Evolutionary conservation across 192 early-diverging fungal genomes (phyloP).

Genomic region (Podila verticillata): DNA sequence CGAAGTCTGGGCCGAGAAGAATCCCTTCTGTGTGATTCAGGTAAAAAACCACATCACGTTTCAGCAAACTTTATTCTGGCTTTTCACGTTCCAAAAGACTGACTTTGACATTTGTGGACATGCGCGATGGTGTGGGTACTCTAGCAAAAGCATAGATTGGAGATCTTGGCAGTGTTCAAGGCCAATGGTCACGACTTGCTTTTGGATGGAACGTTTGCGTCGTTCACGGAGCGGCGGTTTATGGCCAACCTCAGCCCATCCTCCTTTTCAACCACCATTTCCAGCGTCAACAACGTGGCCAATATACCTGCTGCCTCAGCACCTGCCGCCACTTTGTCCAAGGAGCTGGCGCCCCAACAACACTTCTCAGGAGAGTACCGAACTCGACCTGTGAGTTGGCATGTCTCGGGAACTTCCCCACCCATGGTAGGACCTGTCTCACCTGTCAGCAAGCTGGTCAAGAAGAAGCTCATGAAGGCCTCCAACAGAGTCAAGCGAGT

Average conservation of each 20-base stretch:
- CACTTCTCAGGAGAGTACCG: background rate
- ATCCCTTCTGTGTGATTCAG: conserved; percentile 62
- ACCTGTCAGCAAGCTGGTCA: conserved; percentile 15
- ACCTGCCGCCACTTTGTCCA: conserved; percentile 12
- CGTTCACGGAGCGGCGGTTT: conserved; percentile 51
- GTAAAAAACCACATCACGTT: conserved; percentile 19
- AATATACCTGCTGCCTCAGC: conserved; percentile 32
- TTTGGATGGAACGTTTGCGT: conserved; percentile 57
- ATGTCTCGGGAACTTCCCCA: conserved; percentile 2
- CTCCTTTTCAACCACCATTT: conserved; percentile 19
- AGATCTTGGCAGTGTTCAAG: conserved; percentile 54
- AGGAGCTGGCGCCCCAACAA: conserved; percentile 12
- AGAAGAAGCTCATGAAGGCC: conserved; percentile 41
- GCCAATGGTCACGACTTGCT: conserved; percentile 50
- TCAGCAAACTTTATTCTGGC: too few relatives aligned
- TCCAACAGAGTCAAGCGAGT: conserved; percentile 29
- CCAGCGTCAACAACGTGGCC: conserved; percentile 32
- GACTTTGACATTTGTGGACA: conserved; percentile 3
- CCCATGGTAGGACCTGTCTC: conserved; percentile 3
- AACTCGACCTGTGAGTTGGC: conserved; percentile 14
- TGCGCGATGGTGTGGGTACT: background rate
- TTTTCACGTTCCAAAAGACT: background rate
- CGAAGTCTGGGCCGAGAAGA: conserved; percentile 63
- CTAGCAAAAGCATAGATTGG: conserved; percentile 55
- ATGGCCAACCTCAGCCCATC: conserved; percentile 19